A percentile compares a stretch with the other conserved stretches of the same genome.
Evolutionary conservation across 106 monocot species (phyloP).

Genomic region (Narthecium ossifragum): DNA sequence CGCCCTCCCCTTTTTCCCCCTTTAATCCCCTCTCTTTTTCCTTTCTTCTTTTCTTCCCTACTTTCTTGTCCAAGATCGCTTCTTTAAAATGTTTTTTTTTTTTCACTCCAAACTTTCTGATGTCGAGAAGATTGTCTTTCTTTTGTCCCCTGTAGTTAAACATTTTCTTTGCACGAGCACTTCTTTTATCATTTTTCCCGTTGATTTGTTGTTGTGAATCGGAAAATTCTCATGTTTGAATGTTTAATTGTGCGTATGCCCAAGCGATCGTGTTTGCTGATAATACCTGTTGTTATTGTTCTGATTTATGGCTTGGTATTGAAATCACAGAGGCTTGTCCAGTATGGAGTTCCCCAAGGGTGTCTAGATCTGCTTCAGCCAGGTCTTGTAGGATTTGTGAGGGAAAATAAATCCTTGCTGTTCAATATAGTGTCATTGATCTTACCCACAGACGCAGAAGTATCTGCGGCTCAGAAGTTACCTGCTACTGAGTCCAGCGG

Average conservation of each 20-base stretch:
- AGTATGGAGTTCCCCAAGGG: constrained; percentile 45
- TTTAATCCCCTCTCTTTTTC: neutral
- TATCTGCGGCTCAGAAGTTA: constrained; percentile 8
- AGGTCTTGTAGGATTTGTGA: constrained; percentile 37
- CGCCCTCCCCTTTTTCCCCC: neutral
- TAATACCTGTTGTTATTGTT: neutral
- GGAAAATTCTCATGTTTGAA: neutral
- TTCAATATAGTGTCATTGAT: constrained; percentile 31
- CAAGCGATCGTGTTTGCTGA: neutral
- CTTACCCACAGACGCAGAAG: constrained; percentile 38
- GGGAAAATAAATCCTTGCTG: constrained; percentile 26
- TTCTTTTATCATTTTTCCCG: neutral
- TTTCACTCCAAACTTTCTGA: neutral
- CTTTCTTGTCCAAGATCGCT: neutral
- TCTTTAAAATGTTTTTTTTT: neutral
- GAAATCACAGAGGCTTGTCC: constrained; percentile 38
- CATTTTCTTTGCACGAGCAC: neutral
- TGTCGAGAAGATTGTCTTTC: neutral
- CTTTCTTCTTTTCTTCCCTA: neutral
- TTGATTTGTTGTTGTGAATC: neutral
- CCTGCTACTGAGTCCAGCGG: constrained; percentile 7
- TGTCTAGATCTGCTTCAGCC: constrained; percentile 26
- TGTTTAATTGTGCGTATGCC: neutral
- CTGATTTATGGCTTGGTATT: neutral
- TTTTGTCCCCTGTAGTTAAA: neutral